phyloP scores from a whole-genome alignment of 1,284 basidiomycete genomes.

The Exobasidium cylindrosporum region DNA sequence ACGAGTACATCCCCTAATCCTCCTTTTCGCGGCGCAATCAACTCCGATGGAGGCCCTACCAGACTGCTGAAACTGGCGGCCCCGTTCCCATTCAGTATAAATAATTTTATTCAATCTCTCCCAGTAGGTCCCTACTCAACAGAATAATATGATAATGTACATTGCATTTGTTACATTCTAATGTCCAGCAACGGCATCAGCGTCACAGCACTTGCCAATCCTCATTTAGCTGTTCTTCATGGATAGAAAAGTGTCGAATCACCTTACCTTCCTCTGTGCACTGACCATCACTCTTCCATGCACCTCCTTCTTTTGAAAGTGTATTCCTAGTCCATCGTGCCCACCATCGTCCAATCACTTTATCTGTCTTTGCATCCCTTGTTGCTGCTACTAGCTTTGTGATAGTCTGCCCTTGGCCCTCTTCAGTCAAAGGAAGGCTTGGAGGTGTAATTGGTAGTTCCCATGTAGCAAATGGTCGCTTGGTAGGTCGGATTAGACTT shows the following conservation, averaged over 20 bases:
- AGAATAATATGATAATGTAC: too few species aligned
- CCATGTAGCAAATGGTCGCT: conserved; percentile 73
- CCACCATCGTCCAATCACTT: conserved; percentile 71
- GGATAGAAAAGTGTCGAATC: conserved; percentile 74
- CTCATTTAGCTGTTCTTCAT: conserved; percentile 68
- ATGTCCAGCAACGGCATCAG: too few species aligned
- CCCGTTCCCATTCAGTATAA: too few species aligned
- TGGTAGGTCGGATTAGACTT: conserved; percentile 68
- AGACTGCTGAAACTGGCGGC: too few species aligned
- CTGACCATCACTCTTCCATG: conserved; percentile 16
- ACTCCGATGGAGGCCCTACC: too few species aligned
- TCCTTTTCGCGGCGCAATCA: too few species aligned
- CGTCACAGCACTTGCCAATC: conserved; percentile 48
- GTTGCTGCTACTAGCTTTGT: conserved; percentile 38
- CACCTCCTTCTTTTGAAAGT: conserved; percentile 60
- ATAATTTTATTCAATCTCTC: too few species aligned
- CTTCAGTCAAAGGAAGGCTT: conserved; percentile 13
- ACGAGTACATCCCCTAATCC: too few species aligned
- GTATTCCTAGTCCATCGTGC: conserved; percentile 68
- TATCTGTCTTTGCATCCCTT: conserved; percentile 59
- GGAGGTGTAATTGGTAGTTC: conserved; percentile 36
- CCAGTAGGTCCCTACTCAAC: too few species aligned
- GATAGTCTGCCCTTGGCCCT: not conserved
- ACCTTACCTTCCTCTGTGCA: conserved; percentile 32
- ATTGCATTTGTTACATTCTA: too few species aligned